phyloP scores from a whole-genome alignment of 2,329 filamentous ascomycete genomes.

The Aspergillus persii region DNA sequence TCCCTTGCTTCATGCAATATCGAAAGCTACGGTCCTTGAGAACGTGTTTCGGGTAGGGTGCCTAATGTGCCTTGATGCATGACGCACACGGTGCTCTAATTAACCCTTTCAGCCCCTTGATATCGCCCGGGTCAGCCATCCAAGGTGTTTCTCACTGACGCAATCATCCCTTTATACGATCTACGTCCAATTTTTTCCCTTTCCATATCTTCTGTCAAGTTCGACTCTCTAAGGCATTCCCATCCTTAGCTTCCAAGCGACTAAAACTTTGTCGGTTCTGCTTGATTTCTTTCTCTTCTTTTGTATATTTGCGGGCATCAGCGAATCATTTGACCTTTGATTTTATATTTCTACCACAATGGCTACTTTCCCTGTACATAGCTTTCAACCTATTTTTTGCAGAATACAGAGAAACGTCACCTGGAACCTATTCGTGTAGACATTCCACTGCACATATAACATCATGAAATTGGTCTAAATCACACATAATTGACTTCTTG shows the following conservation, averaged over 20 bases:
- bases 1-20: not conserved
- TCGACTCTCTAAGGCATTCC: not conserved
- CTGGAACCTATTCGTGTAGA: not conserved
- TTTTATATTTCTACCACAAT: not conserved
- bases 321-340: not conserved
- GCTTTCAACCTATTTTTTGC: not conserved
- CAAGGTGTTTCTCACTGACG: not conserved
- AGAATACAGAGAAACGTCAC: not conserved
- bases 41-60: not conserved
- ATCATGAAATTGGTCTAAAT: not conserved
- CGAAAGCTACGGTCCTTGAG: not conserved
- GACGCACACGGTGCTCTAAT: not conserved
- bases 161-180: not conserved
- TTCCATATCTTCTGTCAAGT: not conserved
- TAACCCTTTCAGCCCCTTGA: not conserved
- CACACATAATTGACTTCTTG: not conserved
- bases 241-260: not conserved
- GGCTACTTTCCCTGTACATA: slow-evolving; percentile 4
- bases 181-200: not conserved
- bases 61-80: not conserved
- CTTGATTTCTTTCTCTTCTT: not conserved
- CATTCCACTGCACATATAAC: not conserved
- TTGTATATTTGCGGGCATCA: not conserved
- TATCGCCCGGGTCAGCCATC: not conserved
- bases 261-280: not conserved